Evolutionary conservation across 441 rosid genomes (phyloP), one percentile per base, ranked within the genome.

Genomic region (Syzygium syzygioides): DNA sequence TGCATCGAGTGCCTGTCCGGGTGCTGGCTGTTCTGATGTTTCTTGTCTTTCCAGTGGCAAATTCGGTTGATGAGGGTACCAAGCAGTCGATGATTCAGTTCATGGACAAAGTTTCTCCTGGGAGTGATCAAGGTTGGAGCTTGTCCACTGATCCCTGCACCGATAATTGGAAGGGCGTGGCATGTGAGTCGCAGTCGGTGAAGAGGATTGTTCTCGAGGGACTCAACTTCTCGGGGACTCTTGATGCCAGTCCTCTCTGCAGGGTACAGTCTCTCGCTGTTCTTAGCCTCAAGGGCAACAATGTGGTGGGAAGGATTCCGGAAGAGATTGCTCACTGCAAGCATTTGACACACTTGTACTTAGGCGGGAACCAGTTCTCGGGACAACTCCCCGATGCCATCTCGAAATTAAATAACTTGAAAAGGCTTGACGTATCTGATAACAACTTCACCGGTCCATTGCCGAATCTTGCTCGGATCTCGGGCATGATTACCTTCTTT

Each of bases 141-240:
- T 54, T 45, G 45, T 89, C 86, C 87, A 93, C 95, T 28, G 95
- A 93, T 89, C 98, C 96, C 79, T 95, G 96, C 91, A 76, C 19
- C 41, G 92, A 88, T 89, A 88, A 86, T 34, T 95, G 96, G 98
- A 26, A 4, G 41, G 96, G 95, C 4, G 92, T 95, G 54, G 34
- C 13, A 2, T 95, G 96, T 37, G 91, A 91, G 48, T 85, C 62
- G 23, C 86, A 55, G 45, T 68, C 56, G 8, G 94, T 95, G 48
- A 92, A 88, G 86, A 94, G 79, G 89, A 91, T 95, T 41, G 90
- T 93, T 85, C 98, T 95, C 28, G 90, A 94, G 18, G 89, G 60
- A 83, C 83, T 92, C 79, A 92, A 93, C 87, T 91, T 95, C 68
- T 87, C 91, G 7, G 96, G 98, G 89, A 89, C 64, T 68, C 55